These are phyloP conservation scores for Nemania diffusa DNA, from an alignment of 2,329 filamentous ascomycete genomes.

Conservation along the genomic window DNA sequence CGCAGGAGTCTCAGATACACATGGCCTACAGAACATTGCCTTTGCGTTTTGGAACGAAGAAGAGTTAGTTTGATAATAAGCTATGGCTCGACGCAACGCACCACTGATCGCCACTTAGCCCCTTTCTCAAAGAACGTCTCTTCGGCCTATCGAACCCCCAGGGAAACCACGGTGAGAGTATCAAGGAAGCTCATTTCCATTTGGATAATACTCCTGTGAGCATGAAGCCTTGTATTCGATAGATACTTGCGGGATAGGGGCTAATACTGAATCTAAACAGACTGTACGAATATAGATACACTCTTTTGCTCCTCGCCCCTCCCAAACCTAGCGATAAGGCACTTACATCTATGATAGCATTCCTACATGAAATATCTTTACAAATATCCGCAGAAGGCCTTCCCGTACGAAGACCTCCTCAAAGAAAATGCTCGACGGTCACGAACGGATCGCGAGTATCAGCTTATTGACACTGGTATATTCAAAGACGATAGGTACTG, in stretches of 20 bases:
- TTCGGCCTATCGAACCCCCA: conserved; percentile 96
- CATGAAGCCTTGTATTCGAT: conserved; percentile 25
- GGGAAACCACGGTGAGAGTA: conserved; percentile 95
- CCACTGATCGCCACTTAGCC: conserved; percentile 65
- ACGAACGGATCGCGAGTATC: conserved; percentile 86
- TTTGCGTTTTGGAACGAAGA: conserved; percentile 99
- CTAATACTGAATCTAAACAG: conserved; percentile 36
- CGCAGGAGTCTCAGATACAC: conserved; percentile 90
- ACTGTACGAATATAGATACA: conserved; percentile 34
- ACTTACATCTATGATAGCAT: conserved; percentile 67
- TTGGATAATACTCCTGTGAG: conserved; percentile 87
- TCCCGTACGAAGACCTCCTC: conserved; percentile 90
- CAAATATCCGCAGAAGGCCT: conserved; percentile 92
- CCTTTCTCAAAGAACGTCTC: conserved; percentile 92
- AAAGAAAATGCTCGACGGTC: conserved; percentile 82
- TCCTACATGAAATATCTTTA: conserved; percentile 99
- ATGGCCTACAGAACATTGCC: conserved; percentile 89
- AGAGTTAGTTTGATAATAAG: conserved; percentile 68
- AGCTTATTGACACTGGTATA: conserved; percentile 86
- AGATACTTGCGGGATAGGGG: not conserved
- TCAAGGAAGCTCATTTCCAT: conserved; percentile 98
- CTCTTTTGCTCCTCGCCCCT: not conserved
- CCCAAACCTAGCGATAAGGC: not conserved
- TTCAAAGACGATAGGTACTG: conserved; percentile 94
- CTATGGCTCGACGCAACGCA: not conserved